These are phyloP conservation scores for Trametes gibbosa DNA, from an alignment of 768 basidiomycete species.

Conservation along the genomic window DNA sequence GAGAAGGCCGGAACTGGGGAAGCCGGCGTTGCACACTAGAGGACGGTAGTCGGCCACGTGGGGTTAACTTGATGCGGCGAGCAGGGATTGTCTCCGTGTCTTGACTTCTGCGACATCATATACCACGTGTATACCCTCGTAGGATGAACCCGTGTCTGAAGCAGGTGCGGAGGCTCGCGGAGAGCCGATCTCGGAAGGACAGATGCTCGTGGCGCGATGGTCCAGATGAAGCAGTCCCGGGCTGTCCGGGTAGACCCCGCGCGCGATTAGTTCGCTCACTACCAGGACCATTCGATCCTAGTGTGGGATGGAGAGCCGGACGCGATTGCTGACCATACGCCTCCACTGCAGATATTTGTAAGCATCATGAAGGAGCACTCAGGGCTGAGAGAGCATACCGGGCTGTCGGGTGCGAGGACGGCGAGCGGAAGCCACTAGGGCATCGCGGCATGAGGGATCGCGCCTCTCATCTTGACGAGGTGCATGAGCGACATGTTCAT, in stretches of 20 bases:
- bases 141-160: no score
- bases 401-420: not conserved
- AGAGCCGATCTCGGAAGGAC: no score
- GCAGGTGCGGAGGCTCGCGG: no score
- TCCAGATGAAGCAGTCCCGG: not conserved
- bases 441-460: slow-evolving; percentile 42
- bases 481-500: slow-evolving; percentile 53
- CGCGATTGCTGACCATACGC: no score
- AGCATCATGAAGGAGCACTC: not conserved
- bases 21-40: not conserved
- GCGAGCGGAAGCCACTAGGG: not conserved
- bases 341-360: no score
- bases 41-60: no score
- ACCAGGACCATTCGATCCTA: no score
- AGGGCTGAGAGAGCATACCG: no score
- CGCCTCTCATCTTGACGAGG: slow-evolving; percentile 56
- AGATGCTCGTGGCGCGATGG: no score
- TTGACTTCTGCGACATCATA: not conserved
- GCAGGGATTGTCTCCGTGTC: not conserved
- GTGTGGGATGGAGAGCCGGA: no score
- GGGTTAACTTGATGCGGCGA: no score
- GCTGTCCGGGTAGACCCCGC: not conserved
- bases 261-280: not conserved
- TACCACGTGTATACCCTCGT: not conserved
- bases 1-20: not conserved